Evolutionary conservation across 1,284 basidiomycete genomes (phyloP), one percentile per base, ranked within the genome.

Genomic region (Trichosporon coremiiforme): DNA sequence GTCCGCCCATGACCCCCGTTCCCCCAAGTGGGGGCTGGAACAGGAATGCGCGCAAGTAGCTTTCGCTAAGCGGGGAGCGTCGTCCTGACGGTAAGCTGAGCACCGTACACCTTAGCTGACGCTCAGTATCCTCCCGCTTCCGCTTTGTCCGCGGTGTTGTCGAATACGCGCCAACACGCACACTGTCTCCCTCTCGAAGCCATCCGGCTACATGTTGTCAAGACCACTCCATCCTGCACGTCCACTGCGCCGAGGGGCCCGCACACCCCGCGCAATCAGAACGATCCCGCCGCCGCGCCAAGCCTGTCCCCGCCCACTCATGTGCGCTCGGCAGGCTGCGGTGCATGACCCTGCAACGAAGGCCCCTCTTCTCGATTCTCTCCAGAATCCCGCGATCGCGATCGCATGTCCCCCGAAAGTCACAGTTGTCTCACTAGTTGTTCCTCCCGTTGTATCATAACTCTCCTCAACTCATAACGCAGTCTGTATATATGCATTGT

Each of bases 1-100:
- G 57, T n/a, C 57, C 29, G 57, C 57, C 57, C 29, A 62, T 62
- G 57, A 62, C 57, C 9, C 57, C 57, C 7, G 57, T 62, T 17
- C 57, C 57, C 15, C 57, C 57, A 15, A 33, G 57, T 29, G 31
- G 29, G 7, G 31, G 57, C 29, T 33, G 57, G 29, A 62, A 33
- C 17, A 5, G 57, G 31, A 9, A 22, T 15, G 20, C 20, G 50
- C n/a, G 50, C 50, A 22, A 53, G 6, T 53, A 53, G 50, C 50
- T 53, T 10, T 8, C 20, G 50, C 50, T 22, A 7, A 10, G 50
- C 5, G 50, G 7, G n/a, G 50, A 17, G 20, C 50, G 15, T 8
- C 50, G 41, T 20, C 22, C 50, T 1, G 12, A 2, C 8, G 50
- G 50, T 53, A 20, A 53, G 50, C 50, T 53, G 22, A 5, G 20